phyloP scores from a whole-genome alignment of 495 filamentous ascomycete species.

The Penicillium desertorum region DNA sequence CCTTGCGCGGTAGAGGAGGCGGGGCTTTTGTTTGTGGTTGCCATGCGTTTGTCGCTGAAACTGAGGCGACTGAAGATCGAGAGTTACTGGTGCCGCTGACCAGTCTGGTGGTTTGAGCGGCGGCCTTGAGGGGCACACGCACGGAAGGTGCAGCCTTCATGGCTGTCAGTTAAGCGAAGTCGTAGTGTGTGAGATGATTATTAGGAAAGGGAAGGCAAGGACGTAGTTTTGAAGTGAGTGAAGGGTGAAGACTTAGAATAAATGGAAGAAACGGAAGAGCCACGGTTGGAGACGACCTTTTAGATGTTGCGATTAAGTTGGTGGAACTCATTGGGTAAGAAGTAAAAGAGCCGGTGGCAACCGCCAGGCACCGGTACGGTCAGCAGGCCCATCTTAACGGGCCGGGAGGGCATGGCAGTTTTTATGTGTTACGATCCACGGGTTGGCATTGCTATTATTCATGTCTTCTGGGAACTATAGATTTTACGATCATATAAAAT shows the following conservation, averaged over 20 bases:
- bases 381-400: constrained; percentile 1
- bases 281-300: constrained; percentile 15
- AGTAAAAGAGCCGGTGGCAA: constrained; percentile 26
- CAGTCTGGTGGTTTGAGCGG: constrained; percentile 23
- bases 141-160: constrained; percentile 39
- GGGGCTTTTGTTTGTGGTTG: constrained; percentile 21
- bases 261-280: constrained; percentile 4
- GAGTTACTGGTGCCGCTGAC: constrained; percentile 44
- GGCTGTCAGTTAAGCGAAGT: constrained; percentile 3
- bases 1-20: constrained; percentile 23
- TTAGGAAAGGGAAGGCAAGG: neutral
- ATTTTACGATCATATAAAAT: neutral
- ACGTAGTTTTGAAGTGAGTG: neutral
- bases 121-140: constrained; percentile 28
- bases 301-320: constrained; percentile 17
- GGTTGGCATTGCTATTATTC: neutral
- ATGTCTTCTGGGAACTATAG: neutral
- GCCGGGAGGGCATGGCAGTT: neutral
- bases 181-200: neutral
- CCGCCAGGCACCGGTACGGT: constrained; percentile 29
- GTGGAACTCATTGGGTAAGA: constrained; percentile 6
- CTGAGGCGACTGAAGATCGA: constrained; percentile 38
- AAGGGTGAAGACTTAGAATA: neutral
- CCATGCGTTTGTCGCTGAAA: constrained; percentile 29
- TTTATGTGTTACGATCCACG: neutral